Conservation (phyloP, 2,329 filamentous ascomycete species). For the Fusarium duplospermum region DNA sequence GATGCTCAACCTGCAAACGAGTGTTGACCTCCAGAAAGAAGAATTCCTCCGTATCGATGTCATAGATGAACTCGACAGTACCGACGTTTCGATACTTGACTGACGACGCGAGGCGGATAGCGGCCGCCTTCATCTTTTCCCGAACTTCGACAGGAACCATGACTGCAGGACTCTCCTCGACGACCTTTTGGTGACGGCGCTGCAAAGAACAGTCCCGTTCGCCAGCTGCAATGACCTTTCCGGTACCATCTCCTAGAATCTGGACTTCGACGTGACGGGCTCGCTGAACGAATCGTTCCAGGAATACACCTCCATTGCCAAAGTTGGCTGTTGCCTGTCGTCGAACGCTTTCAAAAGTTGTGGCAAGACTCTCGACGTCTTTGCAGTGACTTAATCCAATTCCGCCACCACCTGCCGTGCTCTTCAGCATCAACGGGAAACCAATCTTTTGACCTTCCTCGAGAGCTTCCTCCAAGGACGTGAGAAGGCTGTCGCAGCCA, state of each 20-base stretch:
- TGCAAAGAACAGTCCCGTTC: slow-evolving; percentile 65
- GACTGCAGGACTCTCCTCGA: slow-evolving; percentile 59
- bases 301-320: slow-evolving; percentile 53
- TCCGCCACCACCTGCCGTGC: slow-evolving; percentile 60
- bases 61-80: slow-evolving; percentile 60
- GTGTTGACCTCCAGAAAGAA: slow-evolving; percentile 64
- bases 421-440: slow-evolving; percentile 60
- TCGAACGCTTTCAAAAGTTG: slow-evolving; percentile 52
- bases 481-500: slow-evolving; percentile 45
- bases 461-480: slow-evolving; percentile 43
- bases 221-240: slow-evolving; percentile 53
- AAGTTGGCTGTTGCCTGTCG: slow-evolving; percentile 56
- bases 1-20: slow-evolving; percentile 62
- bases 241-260: slow-evolving; percentile 59
- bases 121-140: slow-evolving; percentile 51
- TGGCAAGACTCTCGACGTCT: slow-evolving; percentile 44
- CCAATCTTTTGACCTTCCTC: slow-evolving; percentile 45
- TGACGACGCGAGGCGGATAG: slow-evolving; percentile 49
- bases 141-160: slow-evolving; percentile 48
- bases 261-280: slow-evolving; percentile 63
- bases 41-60: slow-evolving; percentile 50
- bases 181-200: slow-evolving; percentile 62
- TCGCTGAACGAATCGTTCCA: slow-evolving; percentile 56
- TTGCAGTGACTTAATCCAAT: slow-evolving; percentile 55
- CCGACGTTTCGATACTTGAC: slow-evolving; percentile 56